Base-by-base conservation (phyloP, 495 filamentous ascomycete species). In the Cercophora samala region DNA sequence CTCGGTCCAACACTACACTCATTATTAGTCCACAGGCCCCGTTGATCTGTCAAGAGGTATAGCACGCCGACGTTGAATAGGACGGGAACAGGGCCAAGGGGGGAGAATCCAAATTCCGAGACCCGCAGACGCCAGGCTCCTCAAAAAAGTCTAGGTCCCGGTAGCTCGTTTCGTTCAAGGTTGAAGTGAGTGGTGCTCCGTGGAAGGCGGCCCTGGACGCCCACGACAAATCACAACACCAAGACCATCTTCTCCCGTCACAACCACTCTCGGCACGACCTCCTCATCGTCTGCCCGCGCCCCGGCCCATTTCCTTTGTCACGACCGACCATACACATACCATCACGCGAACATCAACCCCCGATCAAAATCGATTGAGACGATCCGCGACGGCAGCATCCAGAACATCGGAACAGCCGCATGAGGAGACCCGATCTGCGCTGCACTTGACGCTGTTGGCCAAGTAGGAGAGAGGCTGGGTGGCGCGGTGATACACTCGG, bases 401-500 rank as follows among this genome's bases (percentile, higher is more conserved):
- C 11, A 46, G 37, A 46, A 17, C 37, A 55, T 60, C 56, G 19
- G 62, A 52, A 23, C 46, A 24, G 60, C 60, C 52, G 62, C 13
- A 58, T 64, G 32, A 42, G 53, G 42, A 51, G 53, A 51, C 6
- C 15, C 17, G 32, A 24, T 42, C 62, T 23, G 42, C 62, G 58
- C 29, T 56, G 17, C 64, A 58, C 26, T 63, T 64, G 61, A 64
- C 53, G 54, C 64, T 42, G 60, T 66, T 63, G 60, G 67, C 67
- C 67, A 26, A 69, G 18, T 21, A 62, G 64, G 68, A 65, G 68
- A 65, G 68, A 70, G 65, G 68, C 68, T 63, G 68, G 68, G 68
- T 51, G 60, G 60, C 29, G 60, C 26, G 29, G 60, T 29, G 60
- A 62, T 29, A 62, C 60, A 62, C 29, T 29, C 18, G 58, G 19